A percentile compares a stretch with the other conserved stretches of the same genome.
phyloP scores from a whole-genome alignment of 225 moss, liverwort and hornwort species.

The Pseudisothecium myosuroides region DNA sequence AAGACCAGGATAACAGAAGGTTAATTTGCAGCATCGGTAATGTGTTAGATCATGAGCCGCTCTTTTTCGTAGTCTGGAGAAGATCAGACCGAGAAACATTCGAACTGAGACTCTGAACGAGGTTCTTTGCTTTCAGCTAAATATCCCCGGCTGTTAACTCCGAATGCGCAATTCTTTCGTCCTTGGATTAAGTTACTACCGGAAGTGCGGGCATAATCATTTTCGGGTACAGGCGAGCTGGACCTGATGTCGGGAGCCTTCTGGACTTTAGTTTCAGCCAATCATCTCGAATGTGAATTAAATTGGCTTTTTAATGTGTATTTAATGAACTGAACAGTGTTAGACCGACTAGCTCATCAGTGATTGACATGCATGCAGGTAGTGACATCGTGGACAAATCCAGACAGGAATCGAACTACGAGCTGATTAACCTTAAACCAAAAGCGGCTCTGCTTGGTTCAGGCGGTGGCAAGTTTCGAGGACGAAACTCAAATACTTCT shows the following conservation, averaged over 20 bases:
- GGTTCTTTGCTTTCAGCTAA: not conserved
- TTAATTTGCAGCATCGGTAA: not conserved
- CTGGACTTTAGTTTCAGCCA: not conserved
- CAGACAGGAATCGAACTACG: not conserved
- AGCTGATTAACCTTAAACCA: not conserved
- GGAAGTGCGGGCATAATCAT: too few relatives aligned
- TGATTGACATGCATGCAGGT: not conserved
- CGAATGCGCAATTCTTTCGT: not conserved
- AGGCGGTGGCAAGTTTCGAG: not conserved
- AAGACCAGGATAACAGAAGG: not conserved
- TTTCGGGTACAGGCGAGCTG: not conserved
- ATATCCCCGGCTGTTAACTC: not conserved
- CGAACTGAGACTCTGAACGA: not conserved
- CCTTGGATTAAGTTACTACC: too few relatives aligned
- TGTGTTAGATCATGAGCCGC: not conserved
- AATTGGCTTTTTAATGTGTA: too few relatives aligned
- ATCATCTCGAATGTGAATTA: not conserved
- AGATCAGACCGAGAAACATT: not conserved
- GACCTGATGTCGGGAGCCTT: not conserved
- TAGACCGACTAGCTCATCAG: not conserved
- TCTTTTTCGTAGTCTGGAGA: not conserved
- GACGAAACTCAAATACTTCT: not conserved
- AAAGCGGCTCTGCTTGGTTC: not conserved
- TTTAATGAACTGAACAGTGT: not conserved
- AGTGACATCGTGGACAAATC: not conserved